Conservation (phyloP, 345 rosid species). For the Populus davidiana region DNA sequence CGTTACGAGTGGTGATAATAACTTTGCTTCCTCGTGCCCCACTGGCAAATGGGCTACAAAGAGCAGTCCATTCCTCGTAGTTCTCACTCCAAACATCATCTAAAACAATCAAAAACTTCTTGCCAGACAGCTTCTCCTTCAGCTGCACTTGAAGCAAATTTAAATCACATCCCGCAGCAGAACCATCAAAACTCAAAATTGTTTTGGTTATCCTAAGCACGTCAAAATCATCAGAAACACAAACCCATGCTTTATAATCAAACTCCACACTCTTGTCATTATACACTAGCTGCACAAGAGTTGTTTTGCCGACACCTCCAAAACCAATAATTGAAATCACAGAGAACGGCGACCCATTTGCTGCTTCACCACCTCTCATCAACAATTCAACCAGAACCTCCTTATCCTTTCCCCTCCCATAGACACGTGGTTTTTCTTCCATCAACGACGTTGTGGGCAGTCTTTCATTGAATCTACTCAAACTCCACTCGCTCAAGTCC, state of each 20-base stretch:
- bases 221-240: slow-evolving; percentile 33
- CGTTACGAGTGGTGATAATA: background rate
- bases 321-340: background rate
- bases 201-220: slow-evolving; percentile 16
- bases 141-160: background rate
- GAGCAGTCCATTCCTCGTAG: background rate
- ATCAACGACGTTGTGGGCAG: slow-evolving; percentile 10
- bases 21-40: slow-evolving; percentile 8
- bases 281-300: background rate
- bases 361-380: background rate
- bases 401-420: slow-evolving; percentile 32
- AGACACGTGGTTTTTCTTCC: slow-evolving; percentile 7
- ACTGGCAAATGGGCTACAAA: background rate
- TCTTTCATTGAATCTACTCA: background rate
- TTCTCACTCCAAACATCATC: slow-evolving; percentile 10
- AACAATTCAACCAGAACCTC: background rate
- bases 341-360: too few species aligned
- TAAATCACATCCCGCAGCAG: background rate
- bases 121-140: background rate
- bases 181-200: background rate
- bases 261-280: background rate
- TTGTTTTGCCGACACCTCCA: background rate
- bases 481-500: slow-evolving; percentile 3
- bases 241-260: slow-evolving; percentile 30
- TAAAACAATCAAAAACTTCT: slow-evolving; percentile 1